Base-by-base conservation (phyloP, 2,329 filamentous ascomycete genomes). In the Trichophyton benhamiae region DNA sequence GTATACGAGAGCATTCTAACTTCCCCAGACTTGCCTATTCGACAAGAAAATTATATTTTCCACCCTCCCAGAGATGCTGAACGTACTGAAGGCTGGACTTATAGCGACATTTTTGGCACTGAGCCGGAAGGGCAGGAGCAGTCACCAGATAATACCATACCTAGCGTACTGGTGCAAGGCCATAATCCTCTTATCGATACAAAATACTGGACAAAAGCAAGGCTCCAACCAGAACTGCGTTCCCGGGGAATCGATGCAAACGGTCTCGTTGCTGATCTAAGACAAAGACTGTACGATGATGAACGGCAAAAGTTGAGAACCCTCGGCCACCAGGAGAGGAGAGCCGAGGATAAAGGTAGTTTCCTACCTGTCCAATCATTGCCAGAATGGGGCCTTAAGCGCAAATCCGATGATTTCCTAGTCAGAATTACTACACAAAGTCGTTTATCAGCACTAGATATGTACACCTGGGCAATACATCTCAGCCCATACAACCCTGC, bases 401-500 rank as follows among this genome's bases (percentile, higher is more conserved):
- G 65, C 13, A 49, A 55, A 8, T 44, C 63, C 20, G 48, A 63
- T 25, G 57, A 65, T 17, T 68, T 65, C 53, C 60, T 64, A 27
- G 42, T 70, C 25, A 42, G 65, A 25, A 64, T 68, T 15, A 46
- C 61, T 7, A 22, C 63, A 4, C 59, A 65, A 11, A 55, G 63
- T 6, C 25, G 38, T 4, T 57, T 72, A 13, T 61, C 63, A 3
- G 66, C 71, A 2, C 63, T 73, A 8, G 71, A 74, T 30, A 70
- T 74, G 67, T 75, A 74, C 61, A 75, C 72, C 1, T 70, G 68
- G 60, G 72, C 71, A 17, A 70, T 74, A 42, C 60, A 66, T 7
- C 60, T 71, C 17, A 73, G 68, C 52, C 72, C 72, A 1, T 74
- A 74, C 60, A 75, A 74, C 49, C 72, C 72, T 7, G 60, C 71